These are phyloP conservation scores for Cladophialophora chaetospira DNA, from an alignment of 2,329 filamentous ascomycete genomes.

Conservation along the genomic window DNA sequence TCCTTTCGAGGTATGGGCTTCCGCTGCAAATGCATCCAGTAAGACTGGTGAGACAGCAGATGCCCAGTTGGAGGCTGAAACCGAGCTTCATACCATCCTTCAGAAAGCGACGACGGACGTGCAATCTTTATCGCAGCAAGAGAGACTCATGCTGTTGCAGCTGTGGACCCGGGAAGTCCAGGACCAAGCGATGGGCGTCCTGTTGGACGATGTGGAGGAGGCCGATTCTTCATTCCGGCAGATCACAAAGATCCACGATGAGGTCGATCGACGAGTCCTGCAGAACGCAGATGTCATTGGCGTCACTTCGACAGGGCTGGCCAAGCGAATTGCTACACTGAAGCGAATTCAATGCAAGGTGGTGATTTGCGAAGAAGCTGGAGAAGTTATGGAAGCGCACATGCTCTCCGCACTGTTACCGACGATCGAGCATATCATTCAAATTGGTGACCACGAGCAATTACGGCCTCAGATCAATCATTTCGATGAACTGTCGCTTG, in stretches of 20 bases:
- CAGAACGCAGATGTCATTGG: constrained; percentile 54
- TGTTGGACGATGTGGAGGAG: constrained; percentile 43
- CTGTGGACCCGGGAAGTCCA: constrained; percentile 40
- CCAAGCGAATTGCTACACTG: constrained; percentile 49
- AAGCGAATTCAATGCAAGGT: constrained; percentile 47
- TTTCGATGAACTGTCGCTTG: constrained; percentile 38
- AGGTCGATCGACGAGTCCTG: constrained; percentile 33
- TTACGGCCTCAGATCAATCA: constrained; percentile 46
- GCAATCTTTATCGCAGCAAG: constrained; percentile 8
- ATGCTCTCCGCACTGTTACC: constrained; percentile 45
- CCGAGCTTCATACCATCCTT: constrained; percentile 8
- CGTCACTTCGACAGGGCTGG: constrained; percentile 56
- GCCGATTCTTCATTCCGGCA: constrained; percentile 47
- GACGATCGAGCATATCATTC: constrained; percentile 45
- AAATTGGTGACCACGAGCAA: constrained; percentile 50
- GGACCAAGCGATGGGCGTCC: constrained; percentile 48
- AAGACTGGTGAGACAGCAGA: neutral
- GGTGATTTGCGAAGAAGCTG: constrained; percentile 48
- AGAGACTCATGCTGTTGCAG: constrained; percentile 2
- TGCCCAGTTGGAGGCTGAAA: neutral
- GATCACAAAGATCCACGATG: constrained; percentile 4
- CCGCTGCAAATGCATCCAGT: neutral
- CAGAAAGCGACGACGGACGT: constrained; percentile 6
- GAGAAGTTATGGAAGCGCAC: constrained; percentile 47
- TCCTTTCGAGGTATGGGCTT: constrained; percentile 1